Evolutionary conservation across 2,329 filamentous ascomycete species (phyloP), one percentile per base, ranked within the genome.

Genomic region (Fusarium sp.): DNA sequence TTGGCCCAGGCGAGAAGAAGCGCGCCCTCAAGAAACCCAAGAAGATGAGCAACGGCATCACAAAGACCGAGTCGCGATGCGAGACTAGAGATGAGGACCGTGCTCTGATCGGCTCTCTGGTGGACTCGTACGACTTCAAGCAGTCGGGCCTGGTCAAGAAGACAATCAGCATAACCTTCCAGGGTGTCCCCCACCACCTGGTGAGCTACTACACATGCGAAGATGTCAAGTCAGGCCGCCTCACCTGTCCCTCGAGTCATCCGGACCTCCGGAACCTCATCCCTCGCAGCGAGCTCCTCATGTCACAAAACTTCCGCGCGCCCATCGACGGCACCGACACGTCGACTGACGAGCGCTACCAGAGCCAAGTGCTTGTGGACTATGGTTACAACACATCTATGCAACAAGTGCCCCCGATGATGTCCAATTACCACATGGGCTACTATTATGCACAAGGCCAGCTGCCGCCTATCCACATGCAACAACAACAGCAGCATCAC

Each of bases 71-170:
- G 1, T 6, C 47, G 18, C 27, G 47, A 13, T 29, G 47, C 47
- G 47, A 31, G 47, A 31, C 27, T 8, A 52, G 80, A 77, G 86
- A 83, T 1, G 63, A 78, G 0, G 81, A 85, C 50, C 79, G 86
- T 63, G 79, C 82, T 1, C 79, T 95, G 63, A 91, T 97, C 52
- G 95, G 95, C 7, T 97, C 95, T 1, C 86, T 98, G 14, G 90
- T 96, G n/a, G 95, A 97, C 82, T 95, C 93, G 1, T 98, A 98
- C 78, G 91, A 91, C 35, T 98, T 98, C 88, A 97, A 97, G 79
- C 87, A 91, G 16, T 89, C 91, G 2, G 95, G 95, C 0, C 84
- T 98, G 45, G 90, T 98, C 72, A 98, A 98, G 88, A 98, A 98
- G 86, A 98, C 95, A 0, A 95, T 98, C 82, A 96, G 93, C 77